Evolutionary conservation across 352 stramenopile genomes (phyloP).

Genomic region (Phytopythium litorale): DNA sequence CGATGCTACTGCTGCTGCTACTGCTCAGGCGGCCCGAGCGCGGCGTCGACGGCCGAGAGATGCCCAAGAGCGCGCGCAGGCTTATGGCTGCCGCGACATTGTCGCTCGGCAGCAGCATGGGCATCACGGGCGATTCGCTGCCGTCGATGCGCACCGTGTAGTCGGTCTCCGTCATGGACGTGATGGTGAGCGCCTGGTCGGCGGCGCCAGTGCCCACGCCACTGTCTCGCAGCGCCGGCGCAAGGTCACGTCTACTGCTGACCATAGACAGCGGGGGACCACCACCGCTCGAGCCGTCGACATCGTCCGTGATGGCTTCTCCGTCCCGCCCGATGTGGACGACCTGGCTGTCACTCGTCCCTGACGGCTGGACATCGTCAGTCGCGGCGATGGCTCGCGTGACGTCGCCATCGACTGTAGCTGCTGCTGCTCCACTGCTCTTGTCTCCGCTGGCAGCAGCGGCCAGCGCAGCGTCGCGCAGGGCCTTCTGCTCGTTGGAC

Average conservation of each 20-base stretch:
- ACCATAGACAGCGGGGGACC: not conserved
- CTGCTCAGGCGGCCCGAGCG: not conserved
- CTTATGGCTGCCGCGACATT: not conserved
- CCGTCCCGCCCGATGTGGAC: not conserved
- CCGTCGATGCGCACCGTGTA: constrained; percentile 5
- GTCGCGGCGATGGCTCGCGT: constrained; percentile 4
- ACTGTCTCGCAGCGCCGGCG: not conserved
- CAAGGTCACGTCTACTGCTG: not conserved
- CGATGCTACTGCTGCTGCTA: not conserved
- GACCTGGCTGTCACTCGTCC: not conserved
- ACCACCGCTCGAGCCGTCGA: constrained; percentile 1
- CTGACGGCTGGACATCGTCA: not conserved
- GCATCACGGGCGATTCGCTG: not conserved
- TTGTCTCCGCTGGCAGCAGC: not conserved
- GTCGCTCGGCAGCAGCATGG: constrained; percentile 3
- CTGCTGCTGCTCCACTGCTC: too few species aligned
- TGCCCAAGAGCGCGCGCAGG: not conserved
- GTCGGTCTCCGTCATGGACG: not conserved
- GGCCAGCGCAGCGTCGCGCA: constrained; percentile 15
- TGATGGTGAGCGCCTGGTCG: not conserved
- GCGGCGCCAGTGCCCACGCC: not conserved
- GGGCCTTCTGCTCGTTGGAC: constrained; percentile 42
- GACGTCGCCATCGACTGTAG: not conserved
- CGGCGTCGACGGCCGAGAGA: not conserved
- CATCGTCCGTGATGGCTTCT: constrained; percentile 1